A percentile compares a stretch with the other conserved stretches of the same genome.
Evolutionary conservation across 2,329 filamentous ascomycete species (phyloP).

Genomic region (Diaporthe citriasiana): DNA sequence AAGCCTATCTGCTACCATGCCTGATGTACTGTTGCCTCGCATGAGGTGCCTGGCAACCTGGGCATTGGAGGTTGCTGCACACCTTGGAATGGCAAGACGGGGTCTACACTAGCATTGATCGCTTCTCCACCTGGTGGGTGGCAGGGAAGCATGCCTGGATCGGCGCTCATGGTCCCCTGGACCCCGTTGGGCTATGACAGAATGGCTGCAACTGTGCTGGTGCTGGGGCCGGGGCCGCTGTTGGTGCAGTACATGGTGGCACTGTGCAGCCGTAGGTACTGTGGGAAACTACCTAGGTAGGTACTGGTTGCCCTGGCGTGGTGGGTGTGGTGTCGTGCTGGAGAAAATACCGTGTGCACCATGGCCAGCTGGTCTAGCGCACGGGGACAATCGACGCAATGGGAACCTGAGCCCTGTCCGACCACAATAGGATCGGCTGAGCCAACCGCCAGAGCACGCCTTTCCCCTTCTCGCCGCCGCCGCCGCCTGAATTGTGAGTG

Average conservation of each 20-base stretch:
- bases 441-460: constrained; percentile 32
- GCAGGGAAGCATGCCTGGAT: constrained; percentile 26
- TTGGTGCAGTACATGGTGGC: background rate
- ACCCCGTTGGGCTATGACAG: background rate
- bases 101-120: constrained; percentile 28
- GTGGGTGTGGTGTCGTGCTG: background rate
- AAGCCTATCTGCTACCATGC: too few species aligned
- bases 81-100: constrained; percentile 17
- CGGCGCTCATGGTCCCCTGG: constrained; percentile 11
- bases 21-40: background rate
- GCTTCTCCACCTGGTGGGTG: constrained; percentile 13
- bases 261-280: too few species aligned
- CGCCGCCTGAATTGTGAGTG: constrained; percentile 25
- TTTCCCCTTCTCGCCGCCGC: constrained; percentile 37
- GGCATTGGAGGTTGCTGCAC: background rate
- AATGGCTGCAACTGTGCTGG: constrained; percentile 7
- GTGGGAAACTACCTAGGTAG: background rate
- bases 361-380: constrained; percentile 2
- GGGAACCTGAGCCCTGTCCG: constrained; percentile 33
- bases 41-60: constrained; percentile 10
- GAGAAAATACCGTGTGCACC: constrained; percentile 22
- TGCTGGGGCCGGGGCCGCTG: background rate
- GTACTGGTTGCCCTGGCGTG: background rate
- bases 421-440: constrained; percentile 34
- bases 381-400: constrained; percentile 34